Conservation (phyloP, 768 basidiomycete species). For the Sarcodon aspratus region DNA sequence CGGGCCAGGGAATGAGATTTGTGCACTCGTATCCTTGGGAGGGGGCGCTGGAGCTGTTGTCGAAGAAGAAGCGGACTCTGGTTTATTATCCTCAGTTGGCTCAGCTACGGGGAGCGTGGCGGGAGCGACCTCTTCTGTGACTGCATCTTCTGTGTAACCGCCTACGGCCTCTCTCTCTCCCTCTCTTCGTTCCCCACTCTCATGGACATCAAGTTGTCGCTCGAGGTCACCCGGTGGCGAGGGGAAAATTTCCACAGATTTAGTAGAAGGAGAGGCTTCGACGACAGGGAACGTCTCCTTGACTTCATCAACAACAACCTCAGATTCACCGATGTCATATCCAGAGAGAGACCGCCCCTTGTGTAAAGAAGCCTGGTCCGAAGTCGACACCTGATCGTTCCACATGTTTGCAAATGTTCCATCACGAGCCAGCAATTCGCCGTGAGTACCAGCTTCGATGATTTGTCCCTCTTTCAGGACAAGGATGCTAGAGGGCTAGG, state of each 20-base stretch:
- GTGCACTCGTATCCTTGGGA: no score
- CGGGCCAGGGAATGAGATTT: conserved; percentile 2
- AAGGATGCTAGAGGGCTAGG: conserved; percentile 47
- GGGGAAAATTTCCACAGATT: conserved; percentile 5
- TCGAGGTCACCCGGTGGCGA: conserved; percentile 10
- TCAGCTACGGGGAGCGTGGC: conserved; percentile 8
- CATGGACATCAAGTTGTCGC: conserved; percentile 16
- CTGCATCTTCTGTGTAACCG: conserved; percentile 6
- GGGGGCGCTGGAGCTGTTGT: no score
- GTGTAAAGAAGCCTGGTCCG: conserved; percentile 35
- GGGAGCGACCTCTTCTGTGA: conserved; percentile 8
- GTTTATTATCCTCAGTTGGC: no score
- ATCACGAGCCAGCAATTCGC: conserved; percentile 59
- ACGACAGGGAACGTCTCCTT: conserved; percentile 5
- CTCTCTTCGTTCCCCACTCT: conserved; percentile 7
- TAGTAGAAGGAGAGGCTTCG: conserved; percentile 2
- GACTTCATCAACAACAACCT: not conserved
- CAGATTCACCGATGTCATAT: conserved; percentile 29
- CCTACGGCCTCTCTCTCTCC: conserved; percentile 3
- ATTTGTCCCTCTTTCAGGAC: conserved; percentile 88
- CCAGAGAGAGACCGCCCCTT: conserved; percentile 30
- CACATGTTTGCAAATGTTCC: conserved; percentile 82
- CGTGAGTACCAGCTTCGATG: conserved; percentile 71
- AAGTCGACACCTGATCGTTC: conserved; percentile 69
- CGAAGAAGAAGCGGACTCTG: no score